Evolutionary conservation across 306 rosid genomes (phyloP).

Genomic region (Prunus davidiana): DNA sequence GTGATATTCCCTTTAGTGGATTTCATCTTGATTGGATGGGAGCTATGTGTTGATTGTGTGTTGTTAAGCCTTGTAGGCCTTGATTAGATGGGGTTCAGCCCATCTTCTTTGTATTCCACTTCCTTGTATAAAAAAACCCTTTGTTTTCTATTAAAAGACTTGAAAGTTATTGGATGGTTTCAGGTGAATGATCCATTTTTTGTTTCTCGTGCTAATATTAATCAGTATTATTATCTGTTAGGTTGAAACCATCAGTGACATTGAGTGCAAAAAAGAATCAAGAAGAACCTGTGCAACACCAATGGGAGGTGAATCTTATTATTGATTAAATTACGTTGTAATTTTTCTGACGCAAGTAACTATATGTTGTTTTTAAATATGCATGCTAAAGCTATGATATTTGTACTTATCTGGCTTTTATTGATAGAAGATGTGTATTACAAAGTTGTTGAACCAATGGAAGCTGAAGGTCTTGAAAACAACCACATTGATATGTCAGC

Average conservation of each 20-base stretch:
- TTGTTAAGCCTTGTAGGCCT: neutral
- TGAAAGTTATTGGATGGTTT: neutral
- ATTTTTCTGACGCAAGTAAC: neutral
- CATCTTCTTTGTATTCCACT: neutral
- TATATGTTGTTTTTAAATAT: neutral
- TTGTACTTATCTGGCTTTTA: conserved; percentile 1
- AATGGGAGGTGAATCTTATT: conserved; percentile 50
- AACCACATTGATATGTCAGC: neutral
- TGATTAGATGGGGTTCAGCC: neutral
- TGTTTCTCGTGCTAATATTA: neutral
- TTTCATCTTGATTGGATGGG: neutral
- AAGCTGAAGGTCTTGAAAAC: neutral
- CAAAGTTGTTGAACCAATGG: neutral
- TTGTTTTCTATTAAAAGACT: neutral
- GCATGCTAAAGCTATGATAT: neutral
- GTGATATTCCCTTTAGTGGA: neutral
- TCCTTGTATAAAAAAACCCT: neutral
- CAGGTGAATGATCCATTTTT: neutral
- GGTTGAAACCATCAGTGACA: conserved; percentile 52
- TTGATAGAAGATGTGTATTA: neutral
- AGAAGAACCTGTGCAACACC: conserved; percentile 48
- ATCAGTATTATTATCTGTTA: conserved; percentile 30
- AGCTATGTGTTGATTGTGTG: neutral
- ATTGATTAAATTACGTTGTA: neutral
- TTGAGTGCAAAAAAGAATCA: conserved; percentile 49